Evolutionary conservation across 2,329 filamentous ascomycete species (phyloP).

Genomic region (Rosellinia necatrix): DNA sequence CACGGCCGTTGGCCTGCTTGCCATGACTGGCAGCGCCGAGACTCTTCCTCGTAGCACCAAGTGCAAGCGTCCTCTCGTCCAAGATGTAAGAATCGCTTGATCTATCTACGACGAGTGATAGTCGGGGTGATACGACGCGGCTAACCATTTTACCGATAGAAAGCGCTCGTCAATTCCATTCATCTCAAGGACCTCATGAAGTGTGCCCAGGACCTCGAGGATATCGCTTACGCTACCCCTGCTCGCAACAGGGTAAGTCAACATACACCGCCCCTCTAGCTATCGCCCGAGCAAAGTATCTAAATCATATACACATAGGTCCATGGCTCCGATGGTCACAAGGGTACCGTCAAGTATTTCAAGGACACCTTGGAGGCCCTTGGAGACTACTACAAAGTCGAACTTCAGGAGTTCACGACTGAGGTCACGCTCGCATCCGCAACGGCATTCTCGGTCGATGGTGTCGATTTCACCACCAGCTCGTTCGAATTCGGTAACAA

Average conservation of each 20-base stretch:
- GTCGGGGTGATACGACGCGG: neutral
- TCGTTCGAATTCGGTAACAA: conserved; percentile 48
- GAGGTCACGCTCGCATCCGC: conserved; percentile 33
- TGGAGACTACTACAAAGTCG: conserved; percentile 41
- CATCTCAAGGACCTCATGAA: conserved; percentile 35
- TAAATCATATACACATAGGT: conserved; percentile 27
- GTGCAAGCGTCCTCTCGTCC: conserved; percentile 26
- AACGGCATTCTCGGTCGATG: conserved; percentile 29
- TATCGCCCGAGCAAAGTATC: neutral
- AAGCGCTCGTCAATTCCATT: conserved; percentile 35
- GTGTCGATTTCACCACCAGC: conserved; percentile 29
- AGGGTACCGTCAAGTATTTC: conserved; percentile 43
- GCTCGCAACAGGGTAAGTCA: conserved; percentile 37
- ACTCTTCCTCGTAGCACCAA: conserved; percentile 24
- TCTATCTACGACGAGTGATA: neutral
- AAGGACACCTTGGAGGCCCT: conserved; percentile 42
- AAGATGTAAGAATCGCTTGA: conserved; percentile 30
- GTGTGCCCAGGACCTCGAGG: conserved; percentile 39
- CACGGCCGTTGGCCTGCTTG: conserved; percentile 29
- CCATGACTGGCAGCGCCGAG: conserved; percentile 30
- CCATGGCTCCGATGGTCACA: conserved; percentile 43
- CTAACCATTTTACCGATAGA: conserved; percentile 29
- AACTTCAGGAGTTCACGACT: conserved; percentile 39
- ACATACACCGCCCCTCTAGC: conserved; percentile 7
- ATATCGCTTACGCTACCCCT: conserved; percentile 40